Evolutionary conservation across 495 filamentous ascomycete genomes (phyloP), one percentile per base, ranked within the genome.

Genomic region (Glonium stellatum): DNA sequence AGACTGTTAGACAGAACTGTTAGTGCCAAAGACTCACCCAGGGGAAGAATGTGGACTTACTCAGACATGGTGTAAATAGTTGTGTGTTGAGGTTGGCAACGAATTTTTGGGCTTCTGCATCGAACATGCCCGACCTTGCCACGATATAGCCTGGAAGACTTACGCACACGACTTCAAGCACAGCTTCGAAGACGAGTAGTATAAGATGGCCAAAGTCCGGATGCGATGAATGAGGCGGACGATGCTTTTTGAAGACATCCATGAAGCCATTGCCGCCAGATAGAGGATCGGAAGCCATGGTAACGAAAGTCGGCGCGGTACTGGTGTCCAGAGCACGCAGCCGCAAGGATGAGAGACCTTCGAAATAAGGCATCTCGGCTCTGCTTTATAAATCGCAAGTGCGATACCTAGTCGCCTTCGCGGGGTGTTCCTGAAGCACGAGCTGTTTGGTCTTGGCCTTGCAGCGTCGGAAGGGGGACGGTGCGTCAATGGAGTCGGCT

Each of bases 111-210:
- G 88, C 87, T 42, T 96, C 89, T 49, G 88, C 87, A 75, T 92
- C 89, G 73, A 98, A 96, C 77, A 95, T 86, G 70, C 95, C 95
- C 66, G 87, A 78, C 47, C 86, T 79, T 19, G 93, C 93, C 54
- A 95, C 84, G 65, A 97, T 85, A 70, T 96, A 98, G n/a, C 93
- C 93, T 1, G 95, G 95, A 59, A 96, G 73, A 71, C 86, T 89
- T 67, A 98, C 93, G 73, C 92, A 97, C 39, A 97, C 84, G 1
- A 98, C 93, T 70, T 98, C 92, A 66, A 97, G 73, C 22, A 98
- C 92, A 13, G 93, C 93, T 72, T 96, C 95, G 69, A 96, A 96
- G 59, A 98, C 92, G 39, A 98, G 83, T 8, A 95, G 79, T 27
- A 88, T 76, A 27, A 98, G 78, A 65, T 91, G 83, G 55, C 80